Evolutionary conservation across 106 monocot genomes (phyloP), one percentile per base, ranked within the genome.

Genomic region (Ottelia alismoides): DNA sequence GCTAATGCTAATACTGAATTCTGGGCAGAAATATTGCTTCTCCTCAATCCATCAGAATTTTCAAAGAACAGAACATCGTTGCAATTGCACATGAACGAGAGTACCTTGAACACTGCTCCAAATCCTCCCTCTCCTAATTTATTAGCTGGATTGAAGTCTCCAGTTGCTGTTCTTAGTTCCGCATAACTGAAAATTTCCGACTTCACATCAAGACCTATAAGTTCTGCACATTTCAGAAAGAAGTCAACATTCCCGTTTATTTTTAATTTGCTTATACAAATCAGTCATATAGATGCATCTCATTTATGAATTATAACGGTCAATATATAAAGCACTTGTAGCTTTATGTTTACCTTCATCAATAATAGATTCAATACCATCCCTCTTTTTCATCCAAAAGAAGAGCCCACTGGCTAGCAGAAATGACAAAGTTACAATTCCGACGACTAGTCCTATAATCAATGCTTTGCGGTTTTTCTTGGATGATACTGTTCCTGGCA

Each of bases 261-360:
- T n/a, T n/a, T n/a, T n/a, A n/a, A n/a, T n/a, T n/a, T n/a, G n/a
- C n/a, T n/a, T n/a, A n/a, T n/a, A n/a, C n/a, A n/a, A n/a, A n/a
- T n/a, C n/a, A n/a, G n/a, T n/a, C n/a, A n/a, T n/a, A n/a, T n/a
- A n/a, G n/a, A n/a, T n/a, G n/a, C n/a, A n/a, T n/a, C n/a, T n/a
- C n/a, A n/a, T n/a, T n/a, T n/a, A n/a, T n/a, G n/a, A n/a, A n/a
- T n/a, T n/a, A n/a, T n/a, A n/a, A n/a, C n/a, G n/a, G n/a, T n/a
- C n/a, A n/a, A n/a, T n/a, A n/a, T n/a, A n/a, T n/a, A n/a, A n/a
- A n/a, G n/a, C n/a, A n/a, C n/a, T n/a, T n/a, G n/a, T n/a, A n/a
- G n/a, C n/a, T n/a, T n/a, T n/a, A n/a, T n/a, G n/a, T 22, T 61
- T 28, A 65, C 65, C 55, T 65, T 65, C 65, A 55, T 55, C 45